phyloP scores from a whole-genome alignment of 2,329 filamentous ascomycete species.

The Paecilomyces variotii region DNA sequence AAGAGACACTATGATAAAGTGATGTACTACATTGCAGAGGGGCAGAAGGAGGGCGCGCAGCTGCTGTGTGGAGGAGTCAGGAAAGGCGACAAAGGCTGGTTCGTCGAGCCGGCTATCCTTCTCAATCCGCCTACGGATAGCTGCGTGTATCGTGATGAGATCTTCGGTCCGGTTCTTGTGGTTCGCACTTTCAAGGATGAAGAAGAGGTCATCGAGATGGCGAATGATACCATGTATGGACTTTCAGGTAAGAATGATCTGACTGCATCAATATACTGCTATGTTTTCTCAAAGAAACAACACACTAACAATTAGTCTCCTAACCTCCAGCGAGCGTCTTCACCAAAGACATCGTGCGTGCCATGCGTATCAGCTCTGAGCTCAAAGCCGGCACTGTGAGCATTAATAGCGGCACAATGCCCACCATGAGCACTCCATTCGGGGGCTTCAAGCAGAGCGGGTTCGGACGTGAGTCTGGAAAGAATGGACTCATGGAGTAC shows the following conservation, averaged over 20 bases:
- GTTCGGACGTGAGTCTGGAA: neutral
- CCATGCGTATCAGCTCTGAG: slow-evolving; percentile 56
- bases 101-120: slow-evolving; percentile 16
- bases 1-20: slow-evolving; percentile 18
- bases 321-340: slow-evolving; percentile 60
- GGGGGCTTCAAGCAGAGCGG: neutral
- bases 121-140: slow-evolving; percentile 11
- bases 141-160: slow-evolving; percentile 15
- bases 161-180: slow-evolving; percentile 16
- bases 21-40: slow-evolving; percentile 17
- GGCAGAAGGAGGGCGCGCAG: slow-evolving; percentile 4
- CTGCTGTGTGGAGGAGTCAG: slow-evolving; percentile 7
- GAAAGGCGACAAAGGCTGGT: slow-evolving; percentile 6
- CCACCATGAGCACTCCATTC: neutral
- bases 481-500: neutral
- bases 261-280: neutral
- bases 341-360: slow-evolving; percentile 58
- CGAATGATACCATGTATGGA: slow-evolving; percentile 6
- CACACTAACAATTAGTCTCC: neutral
- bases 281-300: too few relatives aligned
- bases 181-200: slow-evolving; percentile 13
- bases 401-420: neutral
- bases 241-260: neutral
- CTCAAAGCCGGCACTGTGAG: slow-evolving; percentile 53
- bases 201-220: slow-evolving; percentile 5